These are phyloP conservation scores for Aspergillus sp. DNA, from an alignment of 2,329 filamentous ascomycete species.

Conservation along the genomic window DNA sequence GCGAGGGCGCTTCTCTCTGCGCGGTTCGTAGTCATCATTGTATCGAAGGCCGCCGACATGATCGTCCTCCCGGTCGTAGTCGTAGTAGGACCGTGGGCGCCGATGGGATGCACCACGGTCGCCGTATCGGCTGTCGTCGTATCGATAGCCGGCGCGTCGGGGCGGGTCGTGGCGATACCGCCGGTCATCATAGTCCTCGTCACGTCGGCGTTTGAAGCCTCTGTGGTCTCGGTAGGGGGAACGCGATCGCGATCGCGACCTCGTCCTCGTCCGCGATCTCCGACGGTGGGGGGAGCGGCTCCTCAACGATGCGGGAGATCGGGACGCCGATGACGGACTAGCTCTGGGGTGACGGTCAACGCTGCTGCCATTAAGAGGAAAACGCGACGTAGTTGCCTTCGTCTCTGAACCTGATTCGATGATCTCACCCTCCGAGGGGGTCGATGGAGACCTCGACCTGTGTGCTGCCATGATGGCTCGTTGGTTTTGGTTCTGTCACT, in stretches of 20 bases:
- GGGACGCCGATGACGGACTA: conserved; percentile 51
- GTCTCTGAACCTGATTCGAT: conserved; percentile 67
- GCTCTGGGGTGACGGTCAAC: conserved; percentile 92
- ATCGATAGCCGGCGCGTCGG: conserved; percentile 34
- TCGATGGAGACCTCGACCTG: conserved; percentile 53
- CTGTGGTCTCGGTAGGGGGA: conserved; percentile 41
- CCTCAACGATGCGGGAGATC: conserved; percentile 50
- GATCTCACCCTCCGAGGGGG: conserved; percentile 86
- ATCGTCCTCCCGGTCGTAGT: conserved; percentile 50
- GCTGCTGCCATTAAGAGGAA: conserved; percentile 71
- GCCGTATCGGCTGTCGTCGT: conserved; percentile 40
- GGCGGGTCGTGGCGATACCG: conserved; percentile 30
- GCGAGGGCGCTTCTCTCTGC: conserved; percentile 56
- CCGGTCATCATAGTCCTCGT: conserved; percentile 39
- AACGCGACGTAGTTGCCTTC: conserved; percentile 85
- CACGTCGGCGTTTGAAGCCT: conserved; percentile 43
- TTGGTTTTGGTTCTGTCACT: background rate
- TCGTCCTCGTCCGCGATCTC: conserved; percentile 47
- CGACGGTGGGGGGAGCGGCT: conserved; percentile 58
- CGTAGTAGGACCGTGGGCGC: conserved; percentile 46
- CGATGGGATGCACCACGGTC: conserved; percentile 36
- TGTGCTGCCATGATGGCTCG: conserved; percentile 47
- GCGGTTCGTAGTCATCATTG: conserved; percentile 49
- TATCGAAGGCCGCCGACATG: conserved; percentile 45
- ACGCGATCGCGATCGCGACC: conserved; percentile 39